A percentile compares a stretch with the other conserved stretches of the same genome.
Conservation (phyloP, 1,139 yeast species). For the Lodderomyces beijingensis region DNA sequence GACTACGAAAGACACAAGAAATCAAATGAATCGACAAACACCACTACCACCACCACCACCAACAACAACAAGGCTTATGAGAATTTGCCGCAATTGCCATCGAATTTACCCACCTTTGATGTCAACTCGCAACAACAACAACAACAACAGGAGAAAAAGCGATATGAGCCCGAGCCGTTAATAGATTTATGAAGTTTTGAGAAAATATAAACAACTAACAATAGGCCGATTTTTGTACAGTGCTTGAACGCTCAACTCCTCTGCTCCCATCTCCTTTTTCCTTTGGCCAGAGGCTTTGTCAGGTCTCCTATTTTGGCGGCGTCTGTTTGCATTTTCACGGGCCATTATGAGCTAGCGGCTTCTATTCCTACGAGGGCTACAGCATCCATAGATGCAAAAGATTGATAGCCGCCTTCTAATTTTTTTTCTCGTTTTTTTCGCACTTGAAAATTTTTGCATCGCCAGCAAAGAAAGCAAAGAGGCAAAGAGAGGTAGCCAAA, state of each 20-base stretch:
- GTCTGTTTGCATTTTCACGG: no score
- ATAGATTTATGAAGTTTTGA: slow-evolving; percentile 26
- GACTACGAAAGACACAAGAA: slow-evolving; percentile 7
- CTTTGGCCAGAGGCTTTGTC: no score
- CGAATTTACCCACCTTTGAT: slow-evolving; percentile 10
- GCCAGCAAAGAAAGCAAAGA: not conserved
- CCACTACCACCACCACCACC: not conserved
- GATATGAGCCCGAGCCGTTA: slow-evolving; percentile 30
- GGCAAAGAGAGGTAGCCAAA: not conserved
- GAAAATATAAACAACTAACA: not conserved
- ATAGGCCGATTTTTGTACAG: no score
- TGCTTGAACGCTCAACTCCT: no score
- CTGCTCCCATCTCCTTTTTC: no score
- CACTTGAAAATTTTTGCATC: not conserved
- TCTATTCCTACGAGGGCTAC: no score
- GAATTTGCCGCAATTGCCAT: slow-evolving; percentile 12
- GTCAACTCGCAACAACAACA: slow-evolving; percentile 3
- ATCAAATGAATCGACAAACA: not conserved
- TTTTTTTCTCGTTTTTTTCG: not conserved
- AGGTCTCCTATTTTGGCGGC: no score
- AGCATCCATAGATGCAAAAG: no score
- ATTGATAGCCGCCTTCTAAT: no score
- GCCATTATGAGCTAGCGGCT: no score
- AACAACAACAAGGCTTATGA: slow-evolving; percentile 2
- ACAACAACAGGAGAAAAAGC: no score